Evolutionary conservation across 2,329 filamentous ascomycete genomes (phyloP).

Genomic region (Penicillium occitanis): DNA sequence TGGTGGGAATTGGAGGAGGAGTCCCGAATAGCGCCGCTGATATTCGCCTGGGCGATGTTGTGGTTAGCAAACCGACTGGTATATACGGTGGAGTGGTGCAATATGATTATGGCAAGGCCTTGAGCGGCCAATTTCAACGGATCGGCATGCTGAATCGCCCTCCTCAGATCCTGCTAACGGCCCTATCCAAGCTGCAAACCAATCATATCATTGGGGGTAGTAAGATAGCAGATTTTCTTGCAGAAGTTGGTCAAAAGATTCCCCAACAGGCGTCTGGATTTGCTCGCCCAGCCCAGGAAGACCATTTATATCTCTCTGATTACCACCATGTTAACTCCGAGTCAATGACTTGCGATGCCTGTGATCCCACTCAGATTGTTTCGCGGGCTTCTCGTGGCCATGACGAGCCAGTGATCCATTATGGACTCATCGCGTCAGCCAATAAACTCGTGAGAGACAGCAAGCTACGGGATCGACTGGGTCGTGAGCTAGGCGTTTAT

Average conservation of each 20-base stretch:
- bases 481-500: neutral
- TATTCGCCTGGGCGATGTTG: neutral
- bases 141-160: constrained; percentile 6
- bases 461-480: neutral
- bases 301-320: neutral
- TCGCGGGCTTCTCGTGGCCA: constrained; percentile 19
- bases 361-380: neutral
- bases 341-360: neutral
- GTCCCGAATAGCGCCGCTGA: neutral
- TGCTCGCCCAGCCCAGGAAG: neutral
- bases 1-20: neutral
- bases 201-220: neutral
- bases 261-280: neutral
- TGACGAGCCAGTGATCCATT: constrained; percentile 24
- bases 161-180: neutral
- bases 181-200: neutral
- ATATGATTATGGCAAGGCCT: neutral
- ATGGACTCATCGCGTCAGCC: constrained; percentile 30
- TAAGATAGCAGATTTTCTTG: neutral
- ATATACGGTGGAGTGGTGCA: neutral
- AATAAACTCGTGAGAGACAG: constrained; percentile 25
- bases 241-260: neutral
- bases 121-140: neutral
- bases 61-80: neutral
- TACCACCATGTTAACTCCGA: neutral